phyloP scores from a whole-genome alignment of 2,329 filamentous ascomycete genomes.

The Sarocladium brachiariae region DNA sequence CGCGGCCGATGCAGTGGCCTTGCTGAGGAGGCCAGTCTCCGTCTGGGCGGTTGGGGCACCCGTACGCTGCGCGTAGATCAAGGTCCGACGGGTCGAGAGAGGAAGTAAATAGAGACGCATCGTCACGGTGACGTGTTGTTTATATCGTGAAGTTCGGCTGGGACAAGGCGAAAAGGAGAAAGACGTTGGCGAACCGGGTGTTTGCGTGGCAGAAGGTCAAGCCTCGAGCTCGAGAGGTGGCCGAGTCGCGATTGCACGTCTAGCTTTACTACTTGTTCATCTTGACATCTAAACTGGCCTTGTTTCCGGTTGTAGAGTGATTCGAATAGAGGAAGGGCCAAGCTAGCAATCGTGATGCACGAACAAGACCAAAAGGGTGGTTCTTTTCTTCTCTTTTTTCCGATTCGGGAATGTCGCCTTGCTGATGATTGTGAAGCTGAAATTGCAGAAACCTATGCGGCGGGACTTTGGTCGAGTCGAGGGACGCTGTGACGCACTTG shows the following conservation, averaged over 20 bases:
- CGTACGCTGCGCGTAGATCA: conserved; percentile 84
- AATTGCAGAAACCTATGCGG: conserved; percentile 1
- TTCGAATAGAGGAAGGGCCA: too few species aligned
- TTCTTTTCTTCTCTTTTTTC: background rate
- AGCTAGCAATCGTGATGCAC: too few species aligned
- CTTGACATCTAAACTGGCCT: background rate
- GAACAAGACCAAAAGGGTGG: background rate
- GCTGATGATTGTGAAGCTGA: background rate
- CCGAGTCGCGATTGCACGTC: conserved; percentile 2
- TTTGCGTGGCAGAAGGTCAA: background rate
- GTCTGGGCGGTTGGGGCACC: conserved; percentile 44
- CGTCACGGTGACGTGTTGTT: conserved; percentile 16
- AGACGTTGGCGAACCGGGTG: background rate
- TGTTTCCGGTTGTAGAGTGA: background rate
- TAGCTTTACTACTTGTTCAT: conserved; percentile 1
- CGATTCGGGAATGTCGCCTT: background rate
- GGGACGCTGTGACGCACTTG: conserved; percentile 8
- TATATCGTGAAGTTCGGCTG: background rate
- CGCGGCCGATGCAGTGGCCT: conserved; percentile 62
- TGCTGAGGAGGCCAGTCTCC: conserved; percentile 54
- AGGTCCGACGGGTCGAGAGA: conserved; percentile 81
- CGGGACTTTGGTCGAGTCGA: background rate
- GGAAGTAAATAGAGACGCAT: conserved; percentile 96
- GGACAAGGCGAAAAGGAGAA: background rate
- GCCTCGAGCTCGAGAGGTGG: background rate